Evolutionary conservation across 1,139 yeast species (phyloP), one percentile per base, ranked within the genome.

Genomic region (Yamadazyma mexicana): DNA sequence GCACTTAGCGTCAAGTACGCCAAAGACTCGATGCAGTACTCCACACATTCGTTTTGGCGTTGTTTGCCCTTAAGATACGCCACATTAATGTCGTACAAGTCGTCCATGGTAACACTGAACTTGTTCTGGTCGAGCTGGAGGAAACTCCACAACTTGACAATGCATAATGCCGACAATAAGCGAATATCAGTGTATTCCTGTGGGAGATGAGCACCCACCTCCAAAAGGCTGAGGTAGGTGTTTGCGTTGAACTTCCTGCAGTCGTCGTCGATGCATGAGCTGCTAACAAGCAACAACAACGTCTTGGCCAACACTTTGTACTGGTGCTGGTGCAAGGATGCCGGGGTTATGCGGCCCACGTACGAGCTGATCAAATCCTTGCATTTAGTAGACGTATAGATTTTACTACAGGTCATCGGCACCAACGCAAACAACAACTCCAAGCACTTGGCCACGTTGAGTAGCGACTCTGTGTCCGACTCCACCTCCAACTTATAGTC

Each of bases 71-170:
- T 37, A 10, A 64, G 35, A 36, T 56, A 55, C 2, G 49, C 38
- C 2, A 56, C 40, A 10, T 58, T 35, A 3, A 51, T 47, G 12
- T 54, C 51, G 11, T 52, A 52, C 15, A 69, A 37, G 11, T 51
- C 46, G 4, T 50, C 47, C 16, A 64, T 43, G 0, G 56, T 43
- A 3, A 64, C 33, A 38, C 30, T 33, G 54, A 48, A 35, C 5
- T 64, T 49, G 10, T 58, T 50, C 34, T 64, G 63, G 6, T 37
- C 28, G 17, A 44, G 20, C 11, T 38, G 34, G 1, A 73, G 53
- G 40, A 62, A 57, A 43, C 62, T 68, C 79, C 79, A 75, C n/a
- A 70, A 38, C 48, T 75, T 75, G 7, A 70, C 54, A 6, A 70
- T 46, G 22, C 62, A 61, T 32, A 73, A 52, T 1, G 65, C 55